phyloP scores from a whole-genome alignment of 306 rosid species.

The Medicago lupulina region DNA sequence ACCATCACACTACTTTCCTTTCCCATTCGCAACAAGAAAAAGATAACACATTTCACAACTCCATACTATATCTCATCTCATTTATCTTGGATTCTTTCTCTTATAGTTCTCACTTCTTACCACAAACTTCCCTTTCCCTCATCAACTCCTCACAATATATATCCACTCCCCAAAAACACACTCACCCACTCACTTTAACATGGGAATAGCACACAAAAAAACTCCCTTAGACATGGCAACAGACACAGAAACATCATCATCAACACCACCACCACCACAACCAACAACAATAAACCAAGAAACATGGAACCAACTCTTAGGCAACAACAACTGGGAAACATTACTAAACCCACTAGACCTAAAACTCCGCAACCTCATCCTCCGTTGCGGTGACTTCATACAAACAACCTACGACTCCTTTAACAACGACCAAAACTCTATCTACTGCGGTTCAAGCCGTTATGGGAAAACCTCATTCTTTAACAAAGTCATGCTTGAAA shows the following conservation, averaged over 20 bases:
- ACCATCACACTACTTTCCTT: not conserved
- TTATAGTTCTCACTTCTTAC: not conserved
- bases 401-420: constrained; percentile 78
- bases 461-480: constrained; percentile 66
- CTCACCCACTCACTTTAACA: not conserved
- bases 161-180: not conserved
- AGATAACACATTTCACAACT: not conserved
- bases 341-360: constrained; percentile 61
- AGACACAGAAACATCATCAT: not conserved
- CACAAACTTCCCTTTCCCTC: not conserved
- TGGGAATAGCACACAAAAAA: constrained; percentile 8
- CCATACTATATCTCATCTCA: not conserved
- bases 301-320: constrained; percentile 59
- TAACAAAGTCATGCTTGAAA: constrained; percentile 55
- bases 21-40: not conserved
- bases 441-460: constrained; percentile 69
- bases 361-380: constrained; percentile 62
- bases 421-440: constrained; percentile 70
- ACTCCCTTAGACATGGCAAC: constrained; percentile 4
- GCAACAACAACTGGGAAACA: constrained; percentile 58
- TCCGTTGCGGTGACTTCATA: constrained; percentile 71
- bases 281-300: constrained; percentile 15
- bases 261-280: not conserved
- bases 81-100: not conserved
- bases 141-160: not conserved